Percentiles rank a stretch among this genome's conserved stretches.
Conservation (phyloP, 2,329 filamentous ascomycete genomes). For the Trichoderma cornu-damae region DNA sequence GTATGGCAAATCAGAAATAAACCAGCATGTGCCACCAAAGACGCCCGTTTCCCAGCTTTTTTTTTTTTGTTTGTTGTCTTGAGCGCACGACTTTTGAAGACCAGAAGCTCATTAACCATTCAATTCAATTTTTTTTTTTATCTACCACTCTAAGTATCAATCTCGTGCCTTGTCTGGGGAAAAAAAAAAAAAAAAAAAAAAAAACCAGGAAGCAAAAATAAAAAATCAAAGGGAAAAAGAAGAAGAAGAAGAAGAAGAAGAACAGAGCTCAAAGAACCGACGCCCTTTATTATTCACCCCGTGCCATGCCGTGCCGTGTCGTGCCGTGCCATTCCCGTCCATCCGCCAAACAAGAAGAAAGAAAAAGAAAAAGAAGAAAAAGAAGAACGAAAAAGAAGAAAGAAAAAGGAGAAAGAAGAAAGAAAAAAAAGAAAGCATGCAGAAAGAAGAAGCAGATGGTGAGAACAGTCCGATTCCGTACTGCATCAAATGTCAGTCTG, state of each 20-base stretch:
- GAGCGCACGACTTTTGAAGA: too few relatives aligned
- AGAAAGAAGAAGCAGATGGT: constrained; percentile 18
- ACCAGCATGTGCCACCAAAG: neutral
- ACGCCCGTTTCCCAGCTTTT: neutral
- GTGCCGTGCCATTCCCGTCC: neutral
- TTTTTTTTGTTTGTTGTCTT: too few relatives aligned
- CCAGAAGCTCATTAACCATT: neutral
- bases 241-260: constrained; percentile 18
- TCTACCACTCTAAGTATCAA: constrained; percentile 28
- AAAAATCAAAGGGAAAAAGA: neutral
- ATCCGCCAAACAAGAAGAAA: too few relatives aligned
- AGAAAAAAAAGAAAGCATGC: constrained; percentile 14
- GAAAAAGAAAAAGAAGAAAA: constrained; percentile 7
- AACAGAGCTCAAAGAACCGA: neutral
- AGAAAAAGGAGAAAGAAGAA: constrained; percentile 20
- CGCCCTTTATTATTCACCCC: constrained; percentile 4
- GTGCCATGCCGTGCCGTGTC: neutral
- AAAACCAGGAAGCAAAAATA: neutral
- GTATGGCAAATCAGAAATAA: too few relatives aligned
- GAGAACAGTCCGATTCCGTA: neutral
- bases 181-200: constrained; percentile 17
- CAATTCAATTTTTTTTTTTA: constrained; percentile 26
- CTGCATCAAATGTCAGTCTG: neutral
- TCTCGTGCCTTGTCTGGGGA: constrained; percentile 12
- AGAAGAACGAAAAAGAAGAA: constrained; percentile 18